Conservation (phyloP, 176 grass and related monocot species). For the Bromus sterilis region DNA sequence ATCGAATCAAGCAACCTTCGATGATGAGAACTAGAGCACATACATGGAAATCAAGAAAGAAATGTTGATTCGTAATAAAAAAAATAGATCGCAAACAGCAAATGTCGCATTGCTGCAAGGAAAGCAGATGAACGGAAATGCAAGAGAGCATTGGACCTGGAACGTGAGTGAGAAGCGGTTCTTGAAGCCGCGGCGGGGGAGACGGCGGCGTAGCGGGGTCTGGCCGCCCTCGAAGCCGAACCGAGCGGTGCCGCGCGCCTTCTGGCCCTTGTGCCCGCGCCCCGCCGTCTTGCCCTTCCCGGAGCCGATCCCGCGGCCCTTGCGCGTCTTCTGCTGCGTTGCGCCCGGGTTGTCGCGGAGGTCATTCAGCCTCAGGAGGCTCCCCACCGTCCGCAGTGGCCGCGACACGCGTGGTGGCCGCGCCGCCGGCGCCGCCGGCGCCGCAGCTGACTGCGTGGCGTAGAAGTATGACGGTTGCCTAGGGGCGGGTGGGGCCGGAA, state of each 20-base stretch:
- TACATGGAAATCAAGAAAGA: not conserved
- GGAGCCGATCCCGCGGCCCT: conserved; percentile 87
- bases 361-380: conserved; percentile 71
- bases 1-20: not conserved
- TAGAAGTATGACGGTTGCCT: not conserved
- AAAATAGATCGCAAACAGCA: not conserved
- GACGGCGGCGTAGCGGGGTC: conserved; percentile 64
- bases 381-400: conserved; percentile 26
- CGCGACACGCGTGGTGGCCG: not conserved
- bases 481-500: not conserved
- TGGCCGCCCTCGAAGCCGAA: conserved; percentile 91
- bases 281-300: conserved; percentile 93
- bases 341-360: conserved; percentile 70
- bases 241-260: conserved; percentile 75
- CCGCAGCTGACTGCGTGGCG: conserved; percentile 5
- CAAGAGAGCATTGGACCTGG: conserved; percentile 34
- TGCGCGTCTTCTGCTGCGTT: conserved; percentile 80
- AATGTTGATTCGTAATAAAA: not conserved
- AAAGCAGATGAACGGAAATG: not conserved
- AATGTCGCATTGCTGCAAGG: not conserved
- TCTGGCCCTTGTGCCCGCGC: conserved; percentile 93
- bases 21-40: not conserved
- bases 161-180: conserved; percentile 82
- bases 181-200: conserved; percentile 73
- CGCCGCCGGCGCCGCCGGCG: not conserved